Conservation (phyloP, 371 early-diverging fungal species). For the Apophysomyces sp. region DNA sequence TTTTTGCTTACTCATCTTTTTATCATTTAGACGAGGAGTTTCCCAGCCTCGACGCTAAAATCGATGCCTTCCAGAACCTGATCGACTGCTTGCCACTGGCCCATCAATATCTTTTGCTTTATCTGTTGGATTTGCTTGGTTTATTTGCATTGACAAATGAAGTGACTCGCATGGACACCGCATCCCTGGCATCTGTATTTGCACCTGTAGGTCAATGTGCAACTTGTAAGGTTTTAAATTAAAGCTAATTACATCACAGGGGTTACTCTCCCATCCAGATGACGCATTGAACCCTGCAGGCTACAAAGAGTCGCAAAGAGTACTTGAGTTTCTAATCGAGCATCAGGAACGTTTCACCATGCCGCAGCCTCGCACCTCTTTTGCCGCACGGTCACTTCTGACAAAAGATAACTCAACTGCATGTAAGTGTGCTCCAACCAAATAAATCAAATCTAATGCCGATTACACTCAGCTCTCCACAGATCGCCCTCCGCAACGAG, state of each 20-base stretch:
- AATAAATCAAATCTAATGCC: neutral
- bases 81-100: conserved; percentile 53
- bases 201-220: conserved; percentile 40
- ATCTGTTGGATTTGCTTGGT: conserved; percentile 57
- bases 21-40: conserved; percentile 39
- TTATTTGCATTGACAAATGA: conserved; percentile 51
- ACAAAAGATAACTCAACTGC: neutral
- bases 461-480: neutral
- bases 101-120: conserved; percentile 58
- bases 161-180: conserved; percentile 56
- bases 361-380: conserved; percentile 18
- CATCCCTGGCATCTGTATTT: conserved; percentile 61
- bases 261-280: conserved; percentile 55
- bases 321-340: conserved; percentile 57
- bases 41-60: conserved; percentile 46
- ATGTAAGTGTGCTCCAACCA: neutral
- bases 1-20: neutral
- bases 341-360: conserved; percentile 33
- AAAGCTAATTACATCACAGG: conserved; percentile 9
- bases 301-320: conserved; percentile 60
- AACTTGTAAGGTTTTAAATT: neutral
- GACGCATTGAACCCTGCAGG: conserved; percentile 58
- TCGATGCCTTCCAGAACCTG: conserved; percentile 51
- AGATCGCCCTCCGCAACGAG: neutral
- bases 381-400: neutral